These are phyloP conservation scores for Schoenoplectus triqueter DNA, from an alignment of 202 grass and related monocot species.

Conservation along the genomic window DNA sequence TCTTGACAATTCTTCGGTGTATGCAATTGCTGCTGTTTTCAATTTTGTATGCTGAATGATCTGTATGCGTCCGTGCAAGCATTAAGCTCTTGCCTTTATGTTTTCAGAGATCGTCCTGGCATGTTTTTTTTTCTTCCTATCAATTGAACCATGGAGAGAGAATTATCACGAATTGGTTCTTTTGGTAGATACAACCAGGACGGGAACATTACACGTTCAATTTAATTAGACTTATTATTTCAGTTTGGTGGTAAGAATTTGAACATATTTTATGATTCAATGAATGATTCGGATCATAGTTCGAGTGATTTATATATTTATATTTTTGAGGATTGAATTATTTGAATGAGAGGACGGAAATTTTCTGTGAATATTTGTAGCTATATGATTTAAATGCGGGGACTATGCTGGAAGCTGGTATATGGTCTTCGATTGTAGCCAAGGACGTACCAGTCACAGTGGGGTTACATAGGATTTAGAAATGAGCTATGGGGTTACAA, in stretches of 20 bases:
- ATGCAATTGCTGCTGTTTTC: background rate
- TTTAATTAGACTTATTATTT: background rate
- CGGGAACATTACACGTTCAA: background rate
- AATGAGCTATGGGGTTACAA: background rate
- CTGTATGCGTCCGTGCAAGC: background rate
- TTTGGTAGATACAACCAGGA: background rate
- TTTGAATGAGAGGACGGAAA: background rate
- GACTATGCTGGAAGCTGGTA: background rate
- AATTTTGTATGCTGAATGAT: background rate
- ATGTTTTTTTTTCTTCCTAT: constrained; percentile 3
- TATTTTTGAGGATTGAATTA: constrained; percentile 19
- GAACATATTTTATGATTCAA: constrained; percentile 3
- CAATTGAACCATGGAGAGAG: background rate
- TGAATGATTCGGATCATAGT: background rate
- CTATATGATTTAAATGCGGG: background rate
- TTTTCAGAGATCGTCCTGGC: background rate
- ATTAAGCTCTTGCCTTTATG: background rate
- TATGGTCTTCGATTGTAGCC: background rate
- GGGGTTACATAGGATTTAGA: background rate
- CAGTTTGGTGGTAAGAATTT: constrained; percentile 16
- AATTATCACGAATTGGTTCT: background rate
- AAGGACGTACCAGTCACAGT: background rate
- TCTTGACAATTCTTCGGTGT: background rate
- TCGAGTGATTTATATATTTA: background rate
- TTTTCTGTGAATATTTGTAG: background rate